Evolutionary conservation across 73 alveolate species (phyloP), one percentile per base, ranked within the genome.

Genomic region (Paramecium octaurelia): DNA sequence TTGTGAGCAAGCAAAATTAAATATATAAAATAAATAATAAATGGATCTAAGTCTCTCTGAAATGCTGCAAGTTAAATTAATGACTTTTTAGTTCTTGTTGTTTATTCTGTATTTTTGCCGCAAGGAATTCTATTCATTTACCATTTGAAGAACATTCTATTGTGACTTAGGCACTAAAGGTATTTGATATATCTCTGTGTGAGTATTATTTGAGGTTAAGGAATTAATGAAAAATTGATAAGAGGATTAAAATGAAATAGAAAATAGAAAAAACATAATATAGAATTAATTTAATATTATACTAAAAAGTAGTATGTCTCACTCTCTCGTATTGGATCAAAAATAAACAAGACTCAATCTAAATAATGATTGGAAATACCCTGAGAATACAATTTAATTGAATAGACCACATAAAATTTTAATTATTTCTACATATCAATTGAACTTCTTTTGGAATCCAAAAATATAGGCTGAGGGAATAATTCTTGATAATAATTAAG

Each of bases 381-480:
- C 0, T 4, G 1, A 59, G n/a, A 59, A 59, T 29, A 59, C 6
- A 59, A 59, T 59, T 59, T 59, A 59, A 29, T 34, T 23, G 31
- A 70, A 31, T 31, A 70, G 1, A 58, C 86, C 27, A 20, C 59
- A 46, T n/a, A n/a, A n/a, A n/a, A n/a, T n/a, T n/a, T n/a, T n/a
- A n/a, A n/a, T 23, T 38, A 23, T 11, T 8, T 70, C 9, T 12
- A 10, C 1, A 38, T 70, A 70, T 29, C 6, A 29, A 29, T 70
- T 34, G 86, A 70, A 70, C 40, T 70, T 4, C 86, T 54, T n/a
- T 70, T 70, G n/a, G n/a, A n/a, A n/a, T 34, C 86, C 86, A 70
- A 27, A 58, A 2, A 70, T 54, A 1, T n/a, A 29, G 57, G 58
- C 86, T 23, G 8, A 31, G 40, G 31, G 27, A 46, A 46, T 46